Evolutionary conservation across 371 early-diverging fungal genomes (phyloP), one percentile per base, ranked within the genome.

Genomic region (Mortierella sp.): DNA sequence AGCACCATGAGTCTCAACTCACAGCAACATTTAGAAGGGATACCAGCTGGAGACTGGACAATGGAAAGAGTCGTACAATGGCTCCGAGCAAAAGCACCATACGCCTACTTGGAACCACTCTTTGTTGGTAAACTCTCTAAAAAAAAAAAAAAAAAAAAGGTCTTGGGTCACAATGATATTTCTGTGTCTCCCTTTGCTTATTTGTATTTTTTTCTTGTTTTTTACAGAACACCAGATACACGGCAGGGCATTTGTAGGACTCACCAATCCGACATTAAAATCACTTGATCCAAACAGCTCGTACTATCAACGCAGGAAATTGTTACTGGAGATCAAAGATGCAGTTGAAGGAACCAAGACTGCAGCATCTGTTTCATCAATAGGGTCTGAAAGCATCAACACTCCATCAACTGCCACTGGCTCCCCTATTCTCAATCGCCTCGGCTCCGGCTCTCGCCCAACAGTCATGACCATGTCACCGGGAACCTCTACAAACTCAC

Each of bases 41-140:
- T 57, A 8, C 20, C 68, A 10, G 68, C 68, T 14, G 71, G 69
- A 57, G 80, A 80, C 0, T 80, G 80, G 80, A 80, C 72, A 24
- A 75, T 80, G 75, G 80, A 80, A 3, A 62, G 75, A 24, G 80
- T 80, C 5, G 64, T 68, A 32, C 80, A 75, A 30, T 80, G 80
- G 80, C 75, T 80, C 58, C 61, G 72, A 58, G 64, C 58, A 30
- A 70, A 58, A 39, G 59, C 75, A 20, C 62, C 37, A 1, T 68
- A 62, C 32, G 75, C 80, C 14, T 72, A 74, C 43, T 55, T 80
- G 58, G 80, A 80, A 32, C 66, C 68, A 10, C 69, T 75, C 26
- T 80, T 80, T 57, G 20, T 80, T 30, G 80, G 80, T 75, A 37
- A 22, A 26, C 37, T n/a, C n/a, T 65, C 30, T 30, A 30, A 30